These are phyloP conservation scores for Hymenochaete sp. DNA, from an alignment of 1,284 basidiomycete genomes.

Conservation along the genomic window DNA sequence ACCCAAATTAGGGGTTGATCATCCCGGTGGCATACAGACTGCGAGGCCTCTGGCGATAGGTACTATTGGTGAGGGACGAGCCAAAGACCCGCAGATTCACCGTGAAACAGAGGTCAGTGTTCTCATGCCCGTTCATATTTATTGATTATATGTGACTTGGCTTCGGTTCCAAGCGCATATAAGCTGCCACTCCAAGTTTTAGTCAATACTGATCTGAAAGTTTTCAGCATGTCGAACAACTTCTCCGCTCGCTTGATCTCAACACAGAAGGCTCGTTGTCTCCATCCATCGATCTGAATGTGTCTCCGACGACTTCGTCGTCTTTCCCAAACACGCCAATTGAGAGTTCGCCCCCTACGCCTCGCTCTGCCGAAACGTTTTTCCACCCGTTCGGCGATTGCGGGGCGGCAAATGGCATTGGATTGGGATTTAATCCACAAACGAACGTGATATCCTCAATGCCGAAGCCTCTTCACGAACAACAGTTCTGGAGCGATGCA, in stretches of 20 bases:
- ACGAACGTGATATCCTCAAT: neutral
- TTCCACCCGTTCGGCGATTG: constrained; percentile 43
- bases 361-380: constrained; percentile 49
- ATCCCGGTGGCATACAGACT: constrained; percentile 29
- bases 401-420: constrained; percentile 28
- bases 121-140: constrained; percentile 15
- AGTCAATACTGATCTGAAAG: constrained; percentile 17
- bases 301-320: constrained; percentile 27
- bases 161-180: constrained; percentile 22
- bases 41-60: constrained; percentile 45
- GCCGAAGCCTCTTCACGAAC: constrained; percentile 7
- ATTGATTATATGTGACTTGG: constrained; percentile 11
- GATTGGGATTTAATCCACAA: constrained; percentile 10
- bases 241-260: constrained; percentile 65
- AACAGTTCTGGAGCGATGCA: constrained; percentile 8
- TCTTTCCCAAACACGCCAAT: constrained; percentile 62
- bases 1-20: constrained; percentile 49
- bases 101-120: constrained; percentile 47
- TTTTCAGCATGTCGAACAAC: constrained; percentile 62
- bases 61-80: constrained; percentile 68
- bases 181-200: constrained; percentile 20
- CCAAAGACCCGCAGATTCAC: constrained; percentile 46
- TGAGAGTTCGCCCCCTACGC: constrained; percentile 48
- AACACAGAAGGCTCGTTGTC: constrained; percentile 45
- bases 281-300: constrained; percentile 30